Conservation (phyloP, 78 protist species). For the Neovahlkampfia damariscottae region DNA sequence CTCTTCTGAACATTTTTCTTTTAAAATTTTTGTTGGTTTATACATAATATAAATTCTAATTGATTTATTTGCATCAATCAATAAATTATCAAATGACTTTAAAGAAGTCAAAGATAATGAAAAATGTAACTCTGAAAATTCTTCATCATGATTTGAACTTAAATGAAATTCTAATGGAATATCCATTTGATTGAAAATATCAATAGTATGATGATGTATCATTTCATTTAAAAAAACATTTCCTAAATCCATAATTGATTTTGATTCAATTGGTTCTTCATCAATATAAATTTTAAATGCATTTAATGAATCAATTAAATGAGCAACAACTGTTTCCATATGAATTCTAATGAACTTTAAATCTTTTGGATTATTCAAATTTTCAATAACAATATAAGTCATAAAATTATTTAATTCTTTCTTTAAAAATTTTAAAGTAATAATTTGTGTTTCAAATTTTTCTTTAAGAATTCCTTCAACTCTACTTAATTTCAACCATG, state of each 20-base stretch:
- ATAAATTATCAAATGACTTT: not conserved
- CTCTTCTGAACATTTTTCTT: not conserved
- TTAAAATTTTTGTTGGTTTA: not conserved
- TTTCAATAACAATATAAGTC: not conserved
- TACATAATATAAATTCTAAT: not conserved
- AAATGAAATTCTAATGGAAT: not conserved
- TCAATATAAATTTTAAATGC: not conserved
- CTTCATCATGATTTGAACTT: not conserved
- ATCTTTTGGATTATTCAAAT: not conserved
- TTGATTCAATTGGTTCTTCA: not conserved
- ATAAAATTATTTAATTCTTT: not conserved
- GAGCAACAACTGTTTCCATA: not conserved
- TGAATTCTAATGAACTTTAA: not conserved
- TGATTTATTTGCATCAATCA: not conserved
- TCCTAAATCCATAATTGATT: not conserved
- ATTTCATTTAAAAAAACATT: not conserved
- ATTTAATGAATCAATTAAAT: not conserved
- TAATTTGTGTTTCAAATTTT: not conserved
- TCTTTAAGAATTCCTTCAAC: not conserved
- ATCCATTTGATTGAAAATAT: slow-evolving; percentile 1
- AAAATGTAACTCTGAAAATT: not conserved
- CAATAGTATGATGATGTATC: not conserved
- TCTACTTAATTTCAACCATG: not conserved
- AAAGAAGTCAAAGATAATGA: not conserved
- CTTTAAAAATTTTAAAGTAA: not conserved